These are phyloP conservation scores for Fomitopsis schrenkii DNA, from an alignment of 1,284 basidiomycete species.

Conservation along the genomic window DNA sequence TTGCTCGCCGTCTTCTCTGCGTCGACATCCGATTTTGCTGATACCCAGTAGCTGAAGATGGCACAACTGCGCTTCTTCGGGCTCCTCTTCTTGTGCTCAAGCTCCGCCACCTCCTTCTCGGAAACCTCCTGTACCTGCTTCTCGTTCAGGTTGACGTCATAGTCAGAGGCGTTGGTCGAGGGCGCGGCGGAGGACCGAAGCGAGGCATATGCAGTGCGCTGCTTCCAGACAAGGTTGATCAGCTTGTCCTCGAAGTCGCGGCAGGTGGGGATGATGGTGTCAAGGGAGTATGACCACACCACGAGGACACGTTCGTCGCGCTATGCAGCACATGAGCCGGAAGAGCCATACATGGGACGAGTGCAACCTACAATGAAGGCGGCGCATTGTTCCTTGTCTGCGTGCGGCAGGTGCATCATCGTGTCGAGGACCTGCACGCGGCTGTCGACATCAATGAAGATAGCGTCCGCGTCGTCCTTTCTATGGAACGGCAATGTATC, in stretches of 20 bases:
- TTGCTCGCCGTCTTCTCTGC: slow-evolving; percentile 43
- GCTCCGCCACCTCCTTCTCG: slow-evolving; percentile 19
- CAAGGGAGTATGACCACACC: slow-evolving; percentile 75
- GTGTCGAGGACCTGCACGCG: slow-evolving; percentile 67
- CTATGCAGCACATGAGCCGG: slow-evolving; percentile 27
- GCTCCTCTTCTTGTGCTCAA: slow-evolving; percentile 32
- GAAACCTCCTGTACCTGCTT: slow-evolving; percentile 18
- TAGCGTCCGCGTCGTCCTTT: slow-evolving; percentile 43
- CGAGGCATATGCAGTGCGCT: slow-evolving; percentile 36
- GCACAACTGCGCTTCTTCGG: slow-evolving; percentile 30
- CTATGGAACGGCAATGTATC: slow-evolving; percentile 29
- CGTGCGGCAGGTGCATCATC: slow-evolving; percentile 58
- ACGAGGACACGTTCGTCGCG: slow-evolving; percentile 72
- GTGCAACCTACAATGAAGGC: slow-evolving; percentile 64
- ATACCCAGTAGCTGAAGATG: slow-evolving; percentile 32
- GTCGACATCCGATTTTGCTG: slow-evolving; percentile 32
- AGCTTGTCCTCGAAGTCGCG: slow-evolving; percentile 72
- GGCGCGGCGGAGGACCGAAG: slow-evolving; percentile 31
- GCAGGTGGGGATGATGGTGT: slow-evolving; percentile 61
- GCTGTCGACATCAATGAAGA: slow-evolving; percentile 52
- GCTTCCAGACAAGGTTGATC: slow-evolving; percentile 77
- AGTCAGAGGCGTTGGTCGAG: slow-evolving; percentile 37
- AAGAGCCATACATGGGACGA: slow-evolving; percentile 1
- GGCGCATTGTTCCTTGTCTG: slow-evolving; percentile 82
- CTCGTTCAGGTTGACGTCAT: slow-evolving; percentile 49